Base-by-base conservation (phyloP, 345 rosid species). In the Murraya paniculata region DNA sequence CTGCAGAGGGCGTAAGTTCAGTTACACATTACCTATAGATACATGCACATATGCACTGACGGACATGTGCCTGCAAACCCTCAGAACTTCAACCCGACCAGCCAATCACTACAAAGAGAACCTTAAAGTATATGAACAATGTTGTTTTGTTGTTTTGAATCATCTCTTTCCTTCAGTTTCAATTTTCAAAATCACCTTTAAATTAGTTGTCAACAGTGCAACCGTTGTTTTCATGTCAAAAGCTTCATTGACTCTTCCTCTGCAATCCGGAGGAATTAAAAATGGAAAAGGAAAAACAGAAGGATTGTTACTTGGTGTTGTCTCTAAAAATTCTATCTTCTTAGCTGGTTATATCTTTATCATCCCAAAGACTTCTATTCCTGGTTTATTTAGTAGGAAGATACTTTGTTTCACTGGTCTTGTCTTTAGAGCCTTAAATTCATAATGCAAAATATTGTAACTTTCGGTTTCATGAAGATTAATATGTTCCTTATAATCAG, bases 1-100 rank as follows among this genome's bases (percentile, higher is more conserved):
- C 97, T 84, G 83, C 98, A 56, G 98, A 95, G 84, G 84, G 83
- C 4, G 98, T 92, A 85, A 89, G 97, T 84, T 68, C 64, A 14
- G 28, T 68, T 68, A 39, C 71, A 57, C 7, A 25, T 38, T 38
- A 70, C 14, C 55, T 71, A 45, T 60, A 59, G n/a, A 70, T n/a
- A 58, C n/a, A 3, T 45, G 57, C 31, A 35, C 39, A n/a, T 21
- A 28, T 38, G 61, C 60, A 1, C 31, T 28, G 22, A 27, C 11
- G 35, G 19, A 71, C 58, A 48, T 28, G 27, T 30, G 16, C 60
- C 61, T 53, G 41, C 38, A 28, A n/a, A 67, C 31, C 28, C 30
- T 5, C 53, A 36, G 14, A 67, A n/a, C 31, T 9, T 19, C 41
- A 21, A 33, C 41, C 0, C 14, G 1, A 18, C 24, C 45, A 33